Base-by-base conservation (phyloP, 1,139 yeast genomes). In the Sugiyamaella castrensis region DNA sequence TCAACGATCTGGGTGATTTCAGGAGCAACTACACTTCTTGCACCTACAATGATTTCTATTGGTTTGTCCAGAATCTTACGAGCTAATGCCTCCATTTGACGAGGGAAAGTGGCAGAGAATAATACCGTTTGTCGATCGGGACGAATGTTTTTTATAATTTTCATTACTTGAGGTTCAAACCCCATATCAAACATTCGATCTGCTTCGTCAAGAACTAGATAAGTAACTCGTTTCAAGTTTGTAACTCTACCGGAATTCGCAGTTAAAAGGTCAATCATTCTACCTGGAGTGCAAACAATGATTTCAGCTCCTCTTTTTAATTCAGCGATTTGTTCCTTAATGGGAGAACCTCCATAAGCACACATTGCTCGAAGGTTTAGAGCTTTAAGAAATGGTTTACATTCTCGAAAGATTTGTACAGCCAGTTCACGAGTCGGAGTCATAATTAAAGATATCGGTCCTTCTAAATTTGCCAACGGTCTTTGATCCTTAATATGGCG, bases 161-260 rank as follows among this genome's bases (percentile, higher is more conserved):
- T 87, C 60, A 80, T 82, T 2, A 94, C 91, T 64, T 94, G 99
- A 0, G 98, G 98, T 62, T 89, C 98, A 69, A 94, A 94, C 1
- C 99, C 99, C 79, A 92, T 75, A 67, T 92, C 99, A 70, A 91
- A 91, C 87, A 92, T 83, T 58, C 99, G 72, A 67, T 94, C 99
- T 1, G 98, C 98, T 65, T 94, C 99, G 65, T 94, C 99, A 51
- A 94, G 71, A 0, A 91, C 96, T 15, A 88, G 75, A 65, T 84
- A 89, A 0, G 96, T 84, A 2, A 87, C 81, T 38, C 94, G 71
- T 39, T 72, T 71, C 15, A 92, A 72, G 52, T 81, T 83, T 1
- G 92, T 73, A 0, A 91, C 80, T 44, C 91, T 73, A 0, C 98
- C 97, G 38, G 80, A 73, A 64, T 92, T 92, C 1, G 95, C 86